phyloP scores from a whole-genome alignment of 2,329 filamentous ascomycete species.

The Ascochyta fabae region DNA sequence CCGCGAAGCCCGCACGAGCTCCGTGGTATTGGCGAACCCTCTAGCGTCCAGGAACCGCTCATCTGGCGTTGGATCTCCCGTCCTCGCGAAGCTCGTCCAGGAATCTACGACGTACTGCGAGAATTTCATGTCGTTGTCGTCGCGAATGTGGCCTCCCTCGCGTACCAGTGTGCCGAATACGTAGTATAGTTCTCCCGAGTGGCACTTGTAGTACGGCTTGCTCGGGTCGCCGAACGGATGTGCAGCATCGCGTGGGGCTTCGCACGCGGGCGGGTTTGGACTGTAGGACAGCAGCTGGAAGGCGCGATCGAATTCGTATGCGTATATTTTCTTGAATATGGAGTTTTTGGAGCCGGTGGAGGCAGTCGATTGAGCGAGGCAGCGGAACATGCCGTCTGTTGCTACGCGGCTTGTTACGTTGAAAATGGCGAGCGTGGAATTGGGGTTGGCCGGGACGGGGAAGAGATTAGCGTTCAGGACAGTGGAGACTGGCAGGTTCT shows the following conservation, averaged over 20 bases:
- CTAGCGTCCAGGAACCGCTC: conserved; percentile 29
- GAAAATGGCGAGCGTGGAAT: conserved; percentile 46
- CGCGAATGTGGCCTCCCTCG: conserved; percentile 39
- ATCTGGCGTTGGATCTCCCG: conserved; percentile 33
- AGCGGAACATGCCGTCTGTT: conserved; percentile 43
- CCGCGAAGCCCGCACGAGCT: not conserved
- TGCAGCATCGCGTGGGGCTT: conserved; percentile 29
- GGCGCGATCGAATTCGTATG: conserved; percentile 44
- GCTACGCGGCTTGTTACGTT: conserved; percentile 40
- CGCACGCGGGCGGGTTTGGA: conserved; percentile 47
- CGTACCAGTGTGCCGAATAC: conserved; percentile 45
- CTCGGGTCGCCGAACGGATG: conserved; percentile 37
- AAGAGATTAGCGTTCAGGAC: conserved; percentile 21
- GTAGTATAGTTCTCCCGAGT: conserved; percentile 42
- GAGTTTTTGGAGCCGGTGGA: conserved; percentile 26
- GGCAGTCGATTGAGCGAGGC: conserved; percentile 39
- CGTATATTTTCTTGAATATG: conserved; percentile 33
- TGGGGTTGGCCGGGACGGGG: conserved; percentile 28
- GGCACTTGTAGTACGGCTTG: conserved; percentile 33
- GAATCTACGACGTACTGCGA: conserved; percentile 40
- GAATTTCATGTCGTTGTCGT: conserved; percentile 42
- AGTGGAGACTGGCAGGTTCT: conserved; percentile 18
- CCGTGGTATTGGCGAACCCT: conserved; percentile 19
- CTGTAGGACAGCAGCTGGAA: conserved; percentile 37
- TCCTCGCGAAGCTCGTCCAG: conserved; percentile 44